Base-by-base conservation (phyloP, 352 stramenopile genomes). In the Globisporangium heterothallicum region DNA sequence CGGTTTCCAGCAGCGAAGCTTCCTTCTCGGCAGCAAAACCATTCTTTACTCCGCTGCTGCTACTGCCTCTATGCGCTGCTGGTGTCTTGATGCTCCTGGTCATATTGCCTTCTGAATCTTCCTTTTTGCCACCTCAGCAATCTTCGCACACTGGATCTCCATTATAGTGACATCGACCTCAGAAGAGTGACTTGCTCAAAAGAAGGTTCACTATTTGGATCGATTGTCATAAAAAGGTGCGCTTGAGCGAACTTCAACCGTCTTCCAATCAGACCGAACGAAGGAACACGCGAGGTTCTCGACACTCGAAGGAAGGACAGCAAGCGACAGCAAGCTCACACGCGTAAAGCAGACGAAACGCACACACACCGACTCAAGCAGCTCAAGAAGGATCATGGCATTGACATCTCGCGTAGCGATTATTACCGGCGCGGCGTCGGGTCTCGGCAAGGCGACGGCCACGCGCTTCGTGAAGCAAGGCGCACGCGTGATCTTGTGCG, bases 401-500 rank as follows among this genome's bases (percentile, higher is more conserved):
- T 63, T 94, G 22, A 61, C 77, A 1, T 74, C 67, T 50, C 75
- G 78, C 42, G 68, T 95, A 46, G 93, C 88, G 10, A 64, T 98
- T 58, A 78, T 98, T 29, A 97, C 90, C 4, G 95, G 95, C 53
- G 92, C 84, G 3, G 86, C 90, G 41, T 98, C 90, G 10, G 95
- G 95, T n/a, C 73, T 98, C 9, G 95, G 95, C 10, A 79, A 84
- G 22, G 92, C 93, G 22, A 97, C 94, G 35, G 95, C 90, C n/a
- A 75, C 78, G 51, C 80, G 81, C 46, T 84, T 98, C 55, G 62
- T 97, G 26, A 78, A 90, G 57, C 70, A 90, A 49, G 95, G 94
- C 24, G 94, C 83, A 48, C 77, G 78, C 44, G 93, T 98, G 40
- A 72, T 98, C 22, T 68, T 98, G 48, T 96, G 86, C 63, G 95